Percentiles rank a stretch among this genome's conserved stretches.
These are phyloP conservation scores for Ophiostoma sp. DNA, from an alignment of 2,329 filamentous ascomycete species.

Conservation along the genomic window DNA sequence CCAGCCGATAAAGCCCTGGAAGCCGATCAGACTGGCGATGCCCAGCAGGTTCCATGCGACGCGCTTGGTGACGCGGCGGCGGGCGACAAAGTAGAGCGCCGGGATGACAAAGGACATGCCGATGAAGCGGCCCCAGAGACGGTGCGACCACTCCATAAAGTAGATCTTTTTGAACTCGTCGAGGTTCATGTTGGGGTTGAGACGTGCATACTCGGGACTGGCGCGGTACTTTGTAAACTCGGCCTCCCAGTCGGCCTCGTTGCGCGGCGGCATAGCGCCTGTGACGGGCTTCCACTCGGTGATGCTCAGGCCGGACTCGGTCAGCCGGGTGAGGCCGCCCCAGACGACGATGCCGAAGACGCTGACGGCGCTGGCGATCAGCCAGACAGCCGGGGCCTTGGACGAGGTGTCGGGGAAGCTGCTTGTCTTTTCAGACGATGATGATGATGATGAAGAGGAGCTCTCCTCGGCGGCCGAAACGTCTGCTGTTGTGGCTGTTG, in stretches of 20 bases:
- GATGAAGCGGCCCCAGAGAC: conserved; percentile 88
- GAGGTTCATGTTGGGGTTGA: conserved; percentile 90
- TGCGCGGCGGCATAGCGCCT: conserved; percentile 79
- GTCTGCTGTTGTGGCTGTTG: conserved; percentile 20
- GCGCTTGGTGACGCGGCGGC: conserved; percentile 67
- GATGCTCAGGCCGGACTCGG: conserved; percentile 94
- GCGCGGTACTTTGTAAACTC: conserved; percentile 90
- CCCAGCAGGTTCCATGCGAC: conserved; percentile 75
- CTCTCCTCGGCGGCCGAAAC: conserved; percentile 19
- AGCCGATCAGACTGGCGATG: conserved; percentile 84
- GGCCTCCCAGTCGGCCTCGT: conserved; percentile 74
- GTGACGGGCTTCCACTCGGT: conserved; percentile 98
- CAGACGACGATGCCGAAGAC: conserved; percentile 97
- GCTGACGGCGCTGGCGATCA: conserved; percentile 82
- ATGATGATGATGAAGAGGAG: conserved; percentile 27
- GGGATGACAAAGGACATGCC: conserved; percentile 86
- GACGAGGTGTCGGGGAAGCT: conserved; percentile 58
- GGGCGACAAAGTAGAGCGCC: conserved; percentile 79
- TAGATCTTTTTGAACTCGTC: conserved; percentile 98
- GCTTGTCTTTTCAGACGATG: conserved; percentile 33
- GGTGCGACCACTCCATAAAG: conserved; percentile 98
- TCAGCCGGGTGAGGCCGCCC: conserved; percentile 86
- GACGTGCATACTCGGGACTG: conserved; percentile 84
- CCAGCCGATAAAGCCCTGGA: conserved; percentile 94
- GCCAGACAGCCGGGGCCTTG: conserved; percentile 82